Evolutionary conservation across 2,329 filamentous ascomycete species (phyloP), one percentile per base, ranked within the genome.

Genomic region (Scolecobasidium constrictum): DNA sequence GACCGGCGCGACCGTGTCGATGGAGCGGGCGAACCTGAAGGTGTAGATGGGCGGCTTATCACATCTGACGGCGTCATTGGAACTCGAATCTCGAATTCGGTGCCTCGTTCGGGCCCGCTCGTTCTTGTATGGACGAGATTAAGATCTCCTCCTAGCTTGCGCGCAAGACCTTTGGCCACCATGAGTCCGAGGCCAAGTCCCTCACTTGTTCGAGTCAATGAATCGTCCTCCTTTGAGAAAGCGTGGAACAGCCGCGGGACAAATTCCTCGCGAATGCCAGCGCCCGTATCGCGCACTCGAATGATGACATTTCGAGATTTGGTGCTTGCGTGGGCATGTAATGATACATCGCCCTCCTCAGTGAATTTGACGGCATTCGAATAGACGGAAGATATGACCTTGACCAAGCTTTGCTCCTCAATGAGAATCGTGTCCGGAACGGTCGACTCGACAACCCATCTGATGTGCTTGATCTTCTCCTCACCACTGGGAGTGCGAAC

Each of bases 291-390:
- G 13, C 67, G 65, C 43, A 84, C 69, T 47, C 67, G 73, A 53
- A 83, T 74, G 35, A 77, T 64, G 34, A 83, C 66, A 52, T 75
- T 73, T 23, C 71, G 68, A 4, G 59, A 54, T 42, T 65, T 71
- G 23, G 60, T 57, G 42, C 70, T 73, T 34, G 78, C 63, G 4
- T 65, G 68, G 3, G 72, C 75, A 37, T 59, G 59, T 11, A 84
- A 61, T 2, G 61, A 70, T 43, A 85, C 80, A 11, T 61, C 65
- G 5, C 81, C 80, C 43, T 69, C 67, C 44, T 81, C 76, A 0
- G 80, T 83, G 52, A 84, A 84, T 55, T 84, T 84, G 52, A 83
- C 68, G 3, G 80, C 80, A 54, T 84, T 84, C 21, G 78, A 53
- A 34, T 77, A 72, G 3, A 81, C 70, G 48, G 75, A 78, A 3